A percentile compares a stretch with the other conserved stretches of the same genome.
Conservation (phyloP, 805 yeast genomes). For the Saccharomycopsis capsularis region DNA sequence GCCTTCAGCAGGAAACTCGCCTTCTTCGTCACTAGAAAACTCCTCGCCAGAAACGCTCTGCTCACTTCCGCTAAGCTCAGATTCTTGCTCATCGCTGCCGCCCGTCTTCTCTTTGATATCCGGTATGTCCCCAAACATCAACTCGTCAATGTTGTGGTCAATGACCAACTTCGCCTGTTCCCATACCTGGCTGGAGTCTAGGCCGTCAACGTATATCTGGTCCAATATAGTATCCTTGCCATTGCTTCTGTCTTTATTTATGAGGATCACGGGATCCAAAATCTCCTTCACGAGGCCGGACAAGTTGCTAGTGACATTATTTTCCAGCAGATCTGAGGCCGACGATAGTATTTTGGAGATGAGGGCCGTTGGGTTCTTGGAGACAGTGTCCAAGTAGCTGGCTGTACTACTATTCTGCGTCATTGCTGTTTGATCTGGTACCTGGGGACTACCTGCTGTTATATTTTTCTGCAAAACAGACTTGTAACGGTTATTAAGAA, state of each 20-base stretch:
- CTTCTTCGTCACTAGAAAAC: no score
- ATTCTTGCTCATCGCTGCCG: slow-evolving; percentile 22
- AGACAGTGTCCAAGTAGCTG: no score
- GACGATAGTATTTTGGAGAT: neutral
- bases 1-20: slow-evolving; percentile 15
- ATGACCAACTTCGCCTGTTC: slow-evolving; percentile 83
- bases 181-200: slow-evolving; percentile 88
- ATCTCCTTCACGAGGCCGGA: slow-evolving; percentile 10
- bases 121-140: slow-evolving; percentile 52
- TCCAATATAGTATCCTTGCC: slow-evolving; percentile 55
- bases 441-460: no score
- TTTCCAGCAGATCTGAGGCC: neutral
- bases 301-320: slow-evolving; percentile 1
- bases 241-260: slow-evolving; percentile 24
- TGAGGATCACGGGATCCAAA: slow-evolving; percentile 9
- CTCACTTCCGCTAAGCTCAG: slow-evolving; percentile 17
- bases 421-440: no score
- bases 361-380: neutral
- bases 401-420: no score
- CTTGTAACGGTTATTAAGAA: no score
- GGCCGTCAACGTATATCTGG: slow-evolving; percentile 75
- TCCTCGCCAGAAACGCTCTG: slow-evolving; percentile 11
- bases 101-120: slow-evolving; percentile 36
- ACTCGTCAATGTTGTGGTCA: slow-evolving; percentile 64
- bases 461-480: no score